A percentile compares a stretch with the other conserved stretches of the same genome.
phyloP scores from a whole-genome alignment of 371 early-diverging fungal species.

The Ecytonucleospora hepatopenaei region DNA sequence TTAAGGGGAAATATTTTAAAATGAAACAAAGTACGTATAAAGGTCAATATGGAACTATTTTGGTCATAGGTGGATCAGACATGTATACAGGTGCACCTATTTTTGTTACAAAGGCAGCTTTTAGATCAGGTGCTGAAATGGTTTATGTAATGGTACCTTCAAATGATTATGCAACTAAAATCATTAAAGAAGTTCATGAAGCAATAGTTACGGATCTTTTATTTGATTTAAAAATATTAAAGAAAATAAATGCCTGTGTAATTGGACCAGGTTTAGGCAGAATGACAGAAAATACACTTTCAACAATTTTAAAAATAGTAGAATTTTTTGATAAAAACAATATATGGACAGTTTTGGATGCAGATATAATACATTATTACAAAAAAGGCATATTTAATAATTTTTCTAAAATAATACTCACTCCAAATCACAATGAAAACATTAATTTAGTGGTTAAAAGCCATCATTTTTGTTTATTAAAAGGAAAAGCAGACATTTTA shows the following conservation, averaged over 20 bases:
- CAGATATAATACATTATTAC: conserved; percentile 38
- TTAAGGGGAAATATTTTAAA: conserved; percentile 2
- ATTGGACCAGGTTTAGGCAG: conserved; percentile 48
- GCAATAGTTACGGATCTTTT: conserved; percentile 29
- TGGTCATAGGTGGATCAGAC: conserved; percentile 48
- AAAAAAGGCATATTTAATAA: conserved; percentile 4
- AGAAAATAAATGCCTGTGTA: conserved; percentile 40
- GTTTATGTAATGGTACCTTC: conserved; percentile 67
- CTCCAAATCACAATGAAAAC: conserved; percentile 49
- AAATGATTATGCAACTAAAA: conserved; percentile 57
- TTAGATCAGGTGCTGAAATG: conserved; percentile 73
- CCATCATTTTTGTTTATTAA: conserved; percentile 68
- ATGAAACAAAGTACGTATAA: conserved; percentile 8
- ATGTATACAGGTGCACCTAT: conserved; percentile 79
- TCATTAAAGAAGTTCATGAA: conserved; percentile 33
- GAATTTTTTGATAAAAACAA: conserved; percentile 14
- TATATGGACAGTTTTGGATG: conserved; percentile 46
- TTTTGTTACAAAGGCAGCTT: conserved; percentile 67
- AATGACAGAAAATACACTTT: not conserved
- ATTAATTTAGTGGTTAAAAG: conserved; percentile 44
- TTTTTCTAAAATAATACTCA: conserved; percentile 38
- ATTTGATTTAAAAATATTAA: conserved; percentile 35
- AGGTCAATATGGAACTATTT: conserved; percentile 36
- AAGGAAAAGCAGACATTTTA: conserved; percentile 66
- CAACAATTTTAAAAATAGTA: conserved; percentile 30